Evolutionary conservation across 306 rosid species (phyloP).

Genomic region (Quillaja saponaria): DNA sequence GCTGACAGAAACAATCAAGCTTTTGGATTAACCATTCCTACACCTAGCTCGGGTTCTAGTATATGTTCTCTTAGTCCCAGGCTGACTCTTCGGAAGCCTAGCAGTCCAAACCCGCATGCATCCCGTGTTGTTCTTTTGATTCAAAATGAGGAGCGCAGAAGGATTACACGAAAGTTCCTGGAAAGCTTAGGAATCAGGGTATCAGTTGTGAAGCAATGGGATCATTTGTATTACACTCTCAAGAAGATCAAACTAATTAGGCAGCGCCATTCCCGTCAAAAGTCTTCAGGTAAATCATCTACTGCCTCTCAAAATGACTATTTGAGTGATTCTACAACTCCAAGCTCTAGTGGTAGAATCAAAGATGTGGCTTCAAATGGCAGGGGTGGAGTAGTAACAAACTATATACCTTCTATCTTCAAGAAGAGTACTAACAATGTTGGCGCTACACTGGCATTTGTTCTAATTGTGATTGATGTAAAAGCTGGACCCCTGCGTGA

Average conservation of each 20-base stretch:
- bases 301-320: no score
- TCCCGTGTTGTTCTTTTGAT: constrained; percentile 48
- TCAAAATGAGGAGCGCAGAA: constrained; percentile 27
- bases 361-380: constrained; percentile 20
- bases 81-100: constrained; percentile 25
- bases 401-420: constrained; percentile 30
- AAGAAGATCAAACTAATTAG: constrained; percentile 16
- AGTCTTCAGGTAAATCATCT: constrained; percentile 28
- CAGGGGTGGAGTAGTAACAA: constrained; percentile 21
- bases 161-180: constrained; percentile 33
- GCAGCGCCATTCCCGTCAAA: constrained; percentile 24
- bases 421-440: constrained; percentile 28
- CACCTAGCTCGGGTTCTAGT: constrained; percentile 29
- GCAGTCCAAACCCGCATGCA: constrained; percentile 44
- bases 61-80: constrained; percentile 44
- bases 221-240: constrained; percentile 34
- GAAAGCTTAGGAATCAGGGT: constrained; percentile 40
- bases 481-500: constrained; percentile 25
- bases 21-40: background rate
- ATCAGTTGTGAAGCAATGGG: constrained; percentile 24
- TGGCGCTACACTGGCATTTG: constrained; percentile 17
- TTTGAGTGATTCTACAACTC: constrained; percentile 26
- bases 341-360: constrained; percentile 1
- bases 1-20: constrained; percentile 21
- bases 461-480: constrained; percentile 38